Evolutionary conservation across 2,329 filamentous ascomycete species (phyloP).

Genomic region (Arthroderma sp.): DNA sequence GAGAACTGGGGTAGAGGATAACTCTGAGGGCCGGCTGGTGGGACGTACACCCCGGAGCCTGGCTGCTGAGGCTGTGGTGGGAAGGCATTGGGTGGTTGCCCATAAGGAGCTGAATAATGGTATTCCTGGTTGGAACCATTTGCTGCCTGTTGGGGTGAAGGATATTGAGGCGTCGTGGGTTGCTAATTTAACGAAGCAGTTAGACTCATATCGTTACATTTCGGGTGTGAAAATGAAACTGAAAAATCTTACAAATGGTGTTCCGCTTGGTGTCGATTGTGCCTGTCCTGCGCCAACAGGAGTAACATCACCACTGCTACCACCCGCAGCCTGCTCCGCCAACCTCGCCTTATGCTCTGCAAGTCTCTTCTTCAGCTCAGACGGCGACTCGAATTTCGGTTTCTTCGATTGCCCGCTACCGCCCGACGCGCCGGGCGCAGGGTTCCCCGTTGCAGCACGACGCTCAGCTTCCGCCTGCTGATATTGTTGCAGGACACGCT

Average conservation of each 20-base stretch:
- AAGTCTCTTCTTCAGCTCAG: constrained; percentile 68
- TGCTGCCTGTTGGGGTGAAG: constrained; percentile 37
- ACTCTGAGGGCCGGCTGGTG: constrained; percentile 26
- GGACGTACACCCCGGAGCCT: constrained; percentile 25
- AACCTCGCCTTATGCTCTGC: constrained; percentile 62
- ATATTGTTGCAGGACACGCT: constrained; percentile 73
- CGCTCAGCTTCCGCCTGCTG: constrained; percentile 77
- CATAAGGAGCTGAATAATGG: constrained; percentile 33
- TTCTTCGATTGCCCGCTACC: constrained; percentile 42
- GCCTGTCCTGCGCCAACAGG: constrained; percentile 36
- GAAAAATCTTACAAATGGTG: constrained; percentile 43
- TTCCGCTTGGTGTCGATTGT: constrained; percentile 40
- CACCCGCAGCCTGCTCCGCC: constrained; percentile 45
- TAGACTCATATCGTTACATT: background rate
- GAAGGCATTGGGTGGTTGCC: constrained; percentile 27
- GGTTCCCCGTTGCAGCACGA: constrained; percentile 71
- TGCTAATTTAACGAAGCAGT: constrained; percentile 12
- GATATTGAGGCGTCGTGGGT: constrained; percentile 33
- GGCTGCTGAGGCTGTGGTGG: constrained; percentile 13
- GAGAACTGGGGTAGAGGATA: constrained; percentile 24
- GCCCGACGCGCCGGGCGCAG: constrained; percentile 49
- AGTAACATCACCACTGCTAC: constrained; percentile 46
- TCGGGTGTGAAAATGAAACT: background rate
- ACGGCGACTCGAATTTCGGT: constrained; percentile 59
- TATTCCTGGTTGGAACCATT: constrained; percentile 32